Evolutionary conservation across 495 filamentous ascomycete species (phyloP).

Genomic region (Daldinia grandis): DNA sequence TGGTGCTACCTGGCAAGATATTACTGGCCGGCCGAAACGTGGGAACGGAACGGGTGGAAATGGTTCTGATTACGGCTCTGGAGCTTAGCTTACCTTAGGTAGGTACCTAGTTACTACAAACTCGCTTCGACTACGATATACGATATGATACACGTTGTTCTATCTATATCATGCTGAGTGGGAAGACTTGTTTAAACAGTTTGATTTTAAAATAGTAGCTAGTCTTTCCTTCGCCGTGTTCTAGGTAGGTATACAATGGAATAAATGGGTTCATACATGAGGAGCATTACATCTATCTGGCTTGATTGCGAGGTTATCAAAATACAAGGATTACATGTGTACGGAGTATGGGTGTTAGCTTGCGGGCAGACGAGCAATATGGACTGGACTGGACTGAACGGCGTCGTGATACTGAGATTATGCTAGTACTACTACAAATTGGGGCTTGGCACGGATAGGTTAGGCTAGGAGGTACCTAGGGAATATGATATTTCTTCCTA

Average conservation of each 20-base stretch:
- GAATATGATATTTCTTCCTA: neutral
- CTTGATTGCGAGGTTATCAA: neutral
- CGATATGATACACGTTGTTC: neutral
- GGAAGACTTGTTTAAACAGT: neutral
- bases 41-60: slow-evolving; percentile 11
- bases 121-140: neutral
- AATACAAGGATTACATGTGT: slow-evolving; percentile 15
- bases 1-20: slow-evolving; percentile 87
- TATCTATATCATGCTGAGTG: neutral
- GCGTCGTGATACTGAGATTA: slow-evolving; percentile 6
- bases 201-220: neutral
- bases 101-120: neutral
- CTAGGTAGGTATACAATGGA: neutral
- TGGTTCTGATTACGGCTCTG: slow-evolving; percentile 1
- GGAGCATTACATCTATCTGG: neutral
- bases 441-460: neutral
- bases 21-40: slow-evolving; percentile 63
- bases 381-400: neutral
- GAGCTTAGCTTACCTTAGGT: neutral
- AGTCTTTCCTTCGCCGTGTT: neutral
- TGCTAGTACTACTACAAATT: neutral
- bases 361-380: slow-evolving; percentile 1
- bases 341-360: slow-evolving; percentile 17
- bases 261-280: neutral
- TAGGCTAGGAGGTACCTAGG: no score